Conservation (phyloP, 164 flowering plant genomes). For the Nymphaea thermarum region DNA sequence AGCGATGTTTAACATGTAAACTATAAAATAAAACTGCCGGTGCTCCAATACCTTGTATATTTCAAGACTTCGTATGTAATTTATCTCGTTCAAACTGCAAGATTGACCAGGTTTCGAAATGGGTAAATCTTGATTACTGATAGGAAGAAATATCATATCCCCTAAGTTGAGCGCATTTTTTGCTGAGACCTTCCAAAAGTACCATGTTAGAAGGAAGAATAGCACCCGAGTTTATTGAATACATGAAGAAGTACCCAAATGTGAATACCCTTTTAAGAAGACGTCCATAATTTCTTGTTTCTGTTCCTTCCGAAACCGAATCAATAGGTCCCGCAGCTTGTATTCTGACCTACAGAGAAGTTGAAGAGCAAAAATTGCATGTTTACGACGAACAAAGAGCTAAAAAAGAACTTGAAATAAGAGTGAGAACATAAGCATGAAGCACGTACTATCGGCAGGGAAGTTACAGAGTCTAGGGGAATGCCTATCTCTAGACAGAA, state of each 20-base stretch:
- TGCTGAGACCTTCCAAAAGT: slow-evolving; percentile 48
- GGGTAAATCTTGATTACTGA: slow-evolving; percentile 34
- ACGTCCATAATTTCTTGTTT: neutral
- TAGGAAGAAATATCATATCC: slow-evolving; percentile 71
- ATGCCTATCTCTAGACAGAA: too few species aligned
- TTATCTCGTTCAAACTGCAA: slow-evolving; percentile 46
- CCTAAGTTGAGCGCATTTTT: slow-evolving; percentile 62
- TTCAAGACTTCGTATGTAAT: slow-evolving; percentile 51
- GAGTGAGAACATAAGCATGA: neutral
- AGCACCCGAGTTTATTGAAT: neutral
- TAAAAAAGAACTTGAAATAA: neutral
- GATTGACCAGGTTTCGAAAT: slow-evolving; percentile 15
- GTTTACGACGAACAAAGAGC: neutral
- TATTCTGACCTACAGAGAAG: neutral
- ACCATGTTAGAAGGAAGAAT: neutral
- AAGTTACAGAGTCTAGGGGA: too few species aligned
- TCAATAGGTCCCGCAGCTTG: neutral
- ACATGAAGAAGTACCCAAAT: neutral
- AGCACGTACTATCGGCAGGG: too few species aligned
- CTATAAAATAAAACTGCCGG: slow-evolving; percentile 5
- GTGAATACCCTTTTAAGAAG: neutral
- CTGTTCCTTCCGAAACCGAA: neutral
- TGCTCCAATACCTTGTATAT: slow-evolving; percentile 53
- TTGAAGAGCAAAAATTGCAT: neutral
- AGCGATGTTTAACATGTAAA: slow-evolving; percentile 4